Conservation (phyloP, 1,284 basidiomycete species). For the Tilletia horrida region DNA sequence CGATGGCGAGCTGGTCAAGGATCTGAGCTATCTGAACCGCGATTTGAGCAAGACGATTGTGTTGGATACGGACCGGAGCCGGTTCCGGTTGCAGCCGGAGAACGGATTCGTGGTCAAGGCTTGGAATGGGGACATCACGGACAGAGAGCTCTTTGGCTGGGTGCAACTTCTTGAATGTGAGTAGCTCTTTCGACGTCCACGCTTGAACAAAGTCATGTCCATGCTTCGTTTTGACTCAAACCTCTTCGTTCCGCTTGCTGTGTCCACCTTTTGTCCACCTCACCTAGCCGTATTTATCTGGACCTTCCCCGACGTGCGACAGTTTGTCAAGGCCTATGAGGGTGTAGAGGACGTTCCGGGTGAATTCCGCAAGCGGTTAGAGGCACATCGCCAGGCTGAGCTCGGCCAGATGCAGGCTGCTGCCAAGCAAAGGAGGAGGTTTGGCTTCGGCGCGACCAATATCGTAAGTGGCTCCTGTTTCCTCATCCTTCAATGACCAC, state of each 20-base stretch:
- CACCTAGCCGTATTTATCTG: slow-evolving; percentile 55
- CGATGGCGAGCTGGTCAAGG: slow-evolving; percentile 61
- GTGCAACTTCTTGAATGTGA: slow-evolving; percentile 95
- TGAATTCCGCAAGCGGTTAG: neutral
- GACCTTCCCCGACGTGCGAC: slow-evolving; percentile 69
- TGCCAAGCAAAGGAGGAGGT: slow-evolving; percentile 9
- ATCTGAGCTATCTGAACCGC: slow-evolving; percentile 86
- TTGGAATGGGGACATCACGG: slow-evolving; percentile 78
- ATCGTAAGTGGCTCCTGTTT: neutral
- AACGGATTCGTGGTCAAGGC: slow-evolving; percentile 80
- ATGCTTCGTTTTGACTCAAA: neutral
- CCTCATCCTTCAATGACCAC: no score
- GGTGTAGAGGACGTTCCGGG: slow-evolving; percentile 60
- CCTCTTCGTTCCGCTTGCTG: slow-evolving; percentile 5
- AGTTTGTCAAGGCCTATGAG: slow-evolving; percentile 68
- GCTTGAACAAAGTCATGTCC: neutral
- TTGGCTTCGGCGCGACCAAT: slow-evolving; percentile 1
- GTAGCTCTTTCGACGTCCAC: slow-evolving; percentile 51
- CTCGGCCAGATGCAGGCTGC: slow-evolving; percentile 12
- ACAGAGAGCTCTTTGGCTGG: slow-evolving; percentile 75
- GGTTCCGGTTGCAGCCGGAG: slow-evolving; percentile 76
- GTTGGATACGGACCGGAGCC: slow-evolving; percentile 79
- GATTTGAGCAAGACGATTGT: slow-evolving; percentile 85
- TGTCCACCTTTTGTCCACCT: slow-evolving; percentile 20
- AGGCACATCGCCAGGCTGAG: neutral